Evolutionary conservation across 495 filamentous ascomycete species (phyloP), one percentile per base, ranked within the genome.

Genomic region (Tuber melanosporum): DNA sequence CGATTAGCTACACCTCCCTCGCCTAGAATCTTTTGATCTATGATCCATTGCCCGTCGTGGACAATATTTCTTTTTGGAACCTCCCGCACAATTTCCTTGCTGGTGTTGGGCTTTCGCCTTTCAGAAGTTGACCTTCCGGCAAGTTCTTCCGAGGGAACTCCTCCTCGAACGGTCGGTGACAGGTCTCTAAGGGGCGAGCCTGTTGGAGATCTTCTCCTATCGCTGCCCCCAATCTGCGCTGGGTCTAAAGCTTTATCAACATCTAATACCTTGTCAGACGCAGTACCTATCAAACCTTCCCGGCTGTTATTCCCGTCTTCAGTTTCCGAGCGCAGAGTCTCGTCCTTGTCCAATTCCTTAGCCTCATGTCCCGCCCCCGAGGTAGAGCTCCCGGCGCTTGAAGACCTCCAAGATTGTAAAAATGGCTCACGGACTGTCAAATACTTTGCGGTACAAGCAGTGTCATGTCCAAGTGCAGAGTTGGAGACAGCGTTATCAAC

Each of bases 361-460:
- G 73, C 43, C 36, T 78, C 73, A 17, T 45, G 22, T 22, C 78
- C 73, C 36, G 75, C 70, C 44, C 44, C 26, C n/a, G 70, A 70
- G 9, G 71, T 62, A 44, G 39, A n/a, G 32, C 41, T 78, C 62
- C 70, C 57, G 43, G 26, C 26, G 62, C 5, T 57, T 57, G 52
- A 32, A 49, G 20, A 43, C 20, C 76, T 46, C 22, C 7, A 22
- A 22, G 49, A n/a, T n/a, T n/a, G 49, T 1, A n/a, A 12, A 36
- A 75, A 72, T n/a, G 76, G 43, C n/a, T 79, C 71, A 26, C 71
- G 76, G 8, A 69, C 76, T 19, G 73, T 71, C 26, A 79, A 46
- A 71, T 76, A 79, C 7, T 42, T 72, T 32, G 47, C 52, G 9
- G 78, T 72, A 19, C 69, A 73, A 32, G 78, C 73, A 15, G 57